These are phyloP conservation scores for Suhomyces bolitotheri DNA, from an alignment of 1,139 yeast species.

Conservation along the genomic window DNA sequence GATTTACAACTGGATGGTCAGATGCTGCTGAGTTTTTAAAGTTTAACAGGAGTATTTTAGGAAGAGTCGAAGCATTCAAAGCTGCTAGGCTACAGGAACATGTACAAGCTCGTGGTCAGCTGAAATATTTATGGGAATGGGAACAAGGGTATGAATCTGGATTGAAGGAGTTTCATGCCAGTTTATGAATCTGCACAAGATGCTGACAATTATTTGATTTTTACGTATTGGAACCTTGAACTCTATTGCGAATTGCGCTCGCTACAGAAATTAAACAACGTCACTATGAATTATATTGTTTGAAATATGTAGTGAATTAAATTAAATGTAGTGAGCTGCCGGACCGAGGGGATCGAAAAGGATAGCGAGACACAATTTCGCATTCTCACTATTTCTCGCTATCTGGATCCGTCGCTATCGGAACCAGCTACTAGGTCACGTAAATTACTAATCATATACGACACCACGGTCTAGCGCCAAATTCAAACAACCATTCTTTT, in stretches of 20 bases:
- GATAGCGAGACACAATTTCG: not conserved
- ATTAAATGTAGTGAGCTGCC: no score
- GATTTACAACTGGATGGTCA: constrained; percentile 70
- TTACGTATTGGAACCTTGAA: no score
- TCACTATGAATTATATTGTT: no score
- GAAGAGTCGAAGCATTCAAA: constrained; percentile 73
- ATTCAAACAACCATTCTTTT: no score
- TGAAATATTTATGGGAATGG: constrained; percentile 78
- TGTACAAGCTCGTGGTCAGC: constrained; percentile 51
- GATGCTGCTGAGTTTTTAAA: constrained; percentile 69
- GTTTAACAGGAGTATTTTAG: constrained; percentile 69
- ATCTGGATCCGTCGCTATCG: not conserved
- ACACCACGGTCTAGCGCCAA: no score
- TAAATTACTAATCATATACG: not conserved
- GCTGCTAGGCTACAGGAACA: constrained; percentile 55
- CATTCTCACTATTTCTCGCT: not conserved
- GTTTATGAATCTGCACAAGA: constrained; percentile 7
- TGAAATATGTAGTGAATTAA: no score
- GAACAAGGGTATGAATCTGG: constrained; percentile 80
- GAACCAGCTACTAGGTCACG: not conserved
- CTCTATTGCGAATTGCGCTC: no score
- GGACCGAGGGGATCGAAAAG: no score
- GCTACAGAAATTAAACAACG: no score
- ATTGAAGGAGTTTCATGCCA: constrained; percentile 31
- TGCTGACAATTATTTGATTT: not conserved